A percentile compares a stretch with the other conserved stretches of the same genome.
phyloP scores from a whole-genome alignment of 2,329 filamentous ascomycete species.

The Paraphoma chrysanthemicola region DNA sequence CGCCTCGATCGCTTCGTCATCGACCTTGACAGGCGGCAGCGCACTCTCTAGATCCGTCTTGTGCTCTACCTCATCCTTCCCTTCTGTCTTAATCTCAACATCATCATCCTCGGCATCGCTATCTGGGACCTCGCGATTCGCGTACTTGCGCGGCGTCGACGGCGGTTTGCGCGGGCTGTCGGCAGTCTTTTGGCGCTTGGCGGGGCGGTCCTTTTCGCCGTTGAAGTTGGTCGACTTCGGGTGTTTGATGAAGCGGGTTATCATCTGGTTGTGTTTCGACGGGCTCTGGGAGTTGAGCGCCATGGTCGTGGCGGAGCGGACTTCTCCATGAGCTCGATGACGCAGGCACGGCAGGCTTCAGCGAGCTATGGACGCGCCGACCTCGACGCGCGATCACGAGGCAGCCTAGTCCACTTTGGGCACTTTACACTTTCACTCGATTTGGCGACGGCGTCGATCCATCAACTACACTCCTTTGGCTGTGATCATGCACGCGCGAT shows the following conservation, averaged over 20 bases:
- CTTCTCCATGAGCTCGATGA: slow-evolving; percentile 9
- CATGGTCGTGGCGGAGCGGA: slow-evolving; percentile 28
- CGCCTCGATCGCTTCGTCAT: slow-evolving; percentile 76
- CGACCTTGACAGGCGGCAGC: slow-evolving; percentile 69
- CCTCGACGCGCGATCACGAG: slow-evolving; percentile 26
- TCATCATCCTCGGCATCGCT: slow-evolving; percentile 50
- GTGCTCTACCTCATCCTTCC: slow-evolving; percentile 33
- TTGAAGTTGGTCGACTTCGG: slow-evolving; percentile 55
- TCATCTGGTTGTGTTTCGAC: slow-evolving; percentile 58
- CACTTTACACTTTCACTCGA: neutral
- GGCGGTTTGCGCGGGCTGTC: slow-evolving; percentile 27
- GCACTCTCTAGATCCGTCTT: slow-evolving; percentile 75
- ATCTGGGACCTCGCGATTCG: slow-evolving; percentile 46
- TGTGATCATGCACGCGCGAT: no score
- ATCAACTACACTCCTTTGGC: no score
- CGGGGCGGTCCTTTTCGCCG: slow-evolving; percentile 46
- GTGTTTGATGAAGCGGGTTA: slow-evolving; percentile 52
- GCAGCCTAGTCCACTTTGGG: slow-evolving; percentile 3
- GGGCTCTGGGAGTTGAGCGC: slow-evolving; percentile 49
- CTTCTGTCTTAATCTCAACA: slow-evolving; percentile 25
- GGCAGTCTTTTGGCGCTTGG: slow-evolving; percentile 52
- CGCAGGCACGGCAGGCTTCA: slow-evolving; percentile 1
- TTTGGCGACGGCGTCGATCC: neutral
- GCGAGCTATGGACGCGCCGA: slow-evolving; percentile 8
- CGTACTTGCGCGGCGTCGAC: slow-evolving; percentile 28